Evolutionary conservation across 768 basidiomycete species (phyloP).

Genomic region (Termitomyces sp.): DNA sequence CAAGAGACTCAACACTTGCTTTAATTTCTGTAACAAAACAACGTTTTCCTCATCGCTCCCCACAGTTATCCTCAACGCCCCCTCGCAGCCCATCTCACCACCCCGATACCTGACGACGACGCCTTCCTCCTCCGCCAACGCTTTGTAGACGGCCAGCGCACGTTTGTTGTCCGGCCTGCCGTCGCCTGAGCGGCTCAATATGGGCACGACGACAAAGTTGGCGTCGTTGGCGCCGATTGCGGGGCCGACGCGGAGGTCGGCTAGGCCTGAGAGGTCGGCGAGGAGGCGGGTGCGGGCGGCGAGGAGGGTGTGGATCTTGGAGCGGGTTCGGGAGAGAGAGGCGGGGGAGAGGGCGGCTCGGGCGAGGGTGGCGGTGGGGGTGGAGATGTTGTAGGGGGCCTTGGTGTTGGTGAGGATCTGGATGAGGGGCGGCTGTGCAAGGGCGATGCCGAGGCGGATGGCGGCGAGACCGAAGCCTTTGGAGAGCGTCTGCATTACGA

Average conservation of each 20-base stretch:
- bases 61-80: slow-evolving; percentile 85
- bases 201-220: slow-evolving; percentile 85
- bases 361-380: slow-evolving; percentile 83
- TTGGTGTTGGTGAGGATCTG: slow-evolving; percentile 93
- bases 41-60: slow-evolving; percentile 81
- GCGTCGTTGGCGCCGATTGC: slow-evolving; percentile 82
- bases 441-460: slow-evolving; percentile 90
- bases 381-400: slow-evolving; percentile 95
- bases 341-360: slow-evolving; percentile 67
- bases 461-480: slow-evolving; percentile 96
- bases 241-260: slow-evolving; percentile 51
- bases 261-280: slow-evolving; percentile 34
- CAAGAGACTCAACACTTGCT: slow-evolving; percentile 35
- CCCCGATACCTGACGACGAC: slow-evolving; percentile 93
- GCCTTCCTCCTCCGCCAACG: slow-evolving; percentile 78
- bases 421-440: slow-evolving; percentile 87
- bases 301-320: slow-evolving; percentile 57
- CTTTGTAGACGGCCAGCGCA: slow-evolving; percentile 66
- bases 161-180: slow-evolving; percentile 53
- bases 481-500: slow-evolving; percentile 95
- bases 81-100: slow-evolving; percentile 78
- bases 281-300: slow-evolving; percentile 56
- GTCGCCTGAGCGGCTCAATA: slow-evolving; percentile 43
- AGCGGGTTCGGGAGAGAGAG: slow-evolving; percentile 61
- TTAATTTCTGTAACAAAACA: slow-evolving; percentile 51